A percentile compares a stretch with the other conserved stretches of the same genome.
phyloP scores from a whole-genome alignment of 495 filamentous ascomycete species.

The Amorphotheca resinae region DNA sequence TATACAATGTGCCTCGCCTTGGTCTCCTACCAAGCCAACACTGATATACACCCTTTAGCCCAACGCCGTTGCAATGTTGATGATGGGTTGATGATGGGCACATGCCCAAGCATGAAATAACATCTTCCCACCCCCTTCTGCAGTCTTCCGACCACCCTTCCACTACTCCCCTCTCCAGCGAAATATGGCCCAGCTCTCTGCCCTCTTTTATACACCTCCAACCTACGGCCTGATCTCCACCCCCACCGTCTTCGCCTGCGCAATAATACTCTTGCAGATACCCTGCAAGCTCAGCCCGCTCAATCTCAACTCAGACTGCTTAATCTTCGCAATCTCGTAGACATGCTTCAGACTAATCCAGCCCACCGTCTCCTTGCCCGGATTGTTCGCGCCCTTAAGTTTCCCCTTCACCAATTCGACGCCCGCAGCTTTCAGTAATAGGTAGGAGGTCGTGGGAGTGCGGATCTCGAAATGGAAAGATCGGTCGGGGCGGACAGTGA shows the following conservation, averaged over 20 bases:
- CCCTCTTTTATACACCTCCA: too few relatives aligned
- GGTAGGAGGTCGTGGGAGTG: constrained; percentile 80
- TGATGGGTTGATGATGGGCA: too few relatives aligned
- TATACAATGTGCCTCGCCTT: constrained; percentile 1
- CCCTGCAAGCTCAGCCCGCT: constrained; percentile 71
- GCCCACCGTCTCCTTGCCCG: constrained; percentile 68
- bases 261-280: constrained; percentile 73
- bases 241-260: constrained; percentile 79
- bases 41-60: constrained; percentile 5
- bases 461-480: constrained; percentile 88
- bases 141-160: neutral
- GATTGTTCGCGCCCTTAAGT: constrained; percentile 54
- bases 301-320: constrained; percentile 70
- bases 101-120: neutral
- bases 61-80: constrained; percentile 18
- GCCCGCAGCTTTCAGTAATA: constrained; percentile 74
- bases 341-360: constrained; percentile 87
- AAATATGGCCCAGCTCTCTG: too few relatives aligned
- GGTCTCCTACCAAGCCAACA: neutral
- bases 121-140: neutral
- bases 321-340: constrained; percentile 97
- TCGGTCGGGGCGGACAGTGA: constrained; percentile 88
- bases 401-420: constrained; percentile 58
- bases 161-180: too few relatives aligned
- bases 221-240: constrained; percentile 62